These are phyloP conservation scores for Yamagishiella unicocca DNA, from an alignment of 139 green algal genomes.

Conservation along the genomic window DNA sequence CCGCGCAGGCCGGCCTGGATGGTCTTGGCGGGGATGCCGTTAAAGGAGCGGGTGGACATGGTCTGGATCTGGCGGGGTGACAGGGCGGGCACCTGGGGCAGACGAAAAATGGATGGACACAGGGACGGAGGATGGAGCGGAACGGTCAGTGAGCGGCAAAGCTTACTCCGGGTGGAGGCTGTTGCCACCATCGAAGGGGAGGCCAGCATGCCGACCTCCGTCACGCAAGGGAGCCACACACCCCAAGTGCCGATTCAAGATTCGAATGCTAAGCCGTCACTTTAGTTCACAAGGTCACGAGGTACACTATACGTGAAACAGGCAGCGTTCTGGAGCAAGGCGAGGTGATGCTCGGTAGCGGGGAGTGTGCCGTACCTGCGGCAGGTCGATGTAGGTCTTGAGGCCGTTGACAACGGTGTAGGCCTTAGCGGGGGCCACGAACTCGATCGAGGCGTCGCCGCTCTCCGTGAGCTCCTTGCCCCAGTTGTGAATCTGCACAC, in stretches of 20 bases:
- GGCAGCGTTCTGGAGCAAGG: too few relatives aligned
- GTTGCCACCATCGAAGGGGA: too few relatives aligned
- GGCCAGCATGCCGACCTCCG: too few relatives aligned
- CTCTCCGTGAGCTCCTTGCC: slow-evolving; percentile 57
- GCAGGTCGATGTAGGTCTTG: slow-evolving; percentile 78
- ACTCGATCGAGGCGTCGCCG: slow-evolving; percentile 79
- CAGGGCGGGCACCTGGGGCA: slow-evolving; percentile 28
- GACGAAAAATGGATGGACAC: not conserved
- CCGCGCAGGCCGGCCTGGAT: slow-evolving; percentile 43
- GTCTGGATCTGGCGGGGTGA: slow-evolving; percentile 47
- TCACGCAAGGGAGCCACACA: too few relatives aligned
- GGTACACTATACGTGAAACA: too few relatives aligned
- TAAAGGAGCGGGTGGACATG: slow-evolving; percentile 35
- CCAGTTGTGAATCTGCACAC: slow-evolving; percentile 91
- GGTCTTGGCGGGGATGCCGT: slow-evolving; percentile 5
- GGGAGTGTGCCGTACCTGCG: slow-evolving; percentile 61
- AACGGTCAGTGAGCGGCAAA: not conserved
- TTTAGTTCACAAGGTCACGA: too few relatives aligned
- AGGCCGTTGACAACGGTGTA: slow-evolving; percentile 81
- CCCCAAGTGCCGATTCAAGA: too few relatives aligned
- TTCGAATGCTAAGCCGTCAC: too few relatives aligned
- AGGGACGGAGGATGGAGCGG: not conserved
- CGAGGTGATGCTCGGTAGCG: too few relatives aligned
- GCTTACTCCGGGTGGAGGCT: too few relatives aligned
- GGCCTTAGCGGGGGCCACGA: slow-evolving; percentile 69